These are phyloP conservation scores for Calonectria fujianensis DNA, from an alignment of 2,329 filamentous ascomycete genomes.

Conservation along the genomic window DNA sequence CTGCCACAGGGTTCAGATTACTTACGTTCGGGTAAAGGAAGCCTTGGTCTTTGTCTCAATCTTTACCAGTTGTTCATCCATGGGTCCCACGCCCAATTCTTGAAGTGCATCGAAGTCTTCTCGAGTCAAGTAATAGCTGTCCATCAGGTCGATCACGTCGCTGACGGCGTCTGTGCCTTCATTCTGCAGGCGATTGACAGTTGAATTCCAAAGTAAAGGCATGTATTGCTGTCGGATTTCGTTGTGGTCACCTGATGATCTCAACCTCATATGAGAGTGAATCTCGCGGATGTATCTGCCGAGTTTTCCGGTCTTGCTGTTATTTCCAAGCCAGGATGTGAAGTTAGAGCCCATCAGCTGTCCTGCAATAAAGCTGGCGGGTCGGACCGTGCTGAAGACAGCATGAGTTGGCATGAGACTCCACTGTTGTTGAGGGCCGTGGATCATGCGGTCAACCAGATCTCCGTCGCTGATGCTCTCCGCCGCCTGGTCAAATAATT, in stretches of 20 bases:
- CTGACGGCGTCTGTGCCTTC: conserved; percentile 89
- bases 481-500: conserved; percentile 90
- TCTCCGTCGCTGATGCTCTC: conserved; percentile 98
- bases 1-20: conserved; percentile 51
- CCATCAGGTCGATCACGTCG: conserved; percentile 95
- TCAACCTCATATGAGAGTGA: conserved; percentile 96
- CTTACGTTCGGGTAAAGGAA: conserved; percentile 90
- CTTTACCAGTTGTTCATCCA: conserved; percentile 83
- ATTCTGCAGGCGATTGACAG: conserved; percentile 82
- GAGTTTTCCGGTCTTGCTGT: conserved; percentile 89
- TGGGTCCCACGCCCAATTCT: conserved; percentile 91
- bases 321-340: conserved; percentile 95
- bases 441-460: conserved; percentile 97
- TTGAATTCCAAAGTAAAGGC: conserved; percentile 88
- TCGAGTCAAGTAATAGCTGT: conserved; percentile 94
- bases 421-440: conserved; percentile 98
- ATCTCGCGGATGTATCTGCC: conserved; percentile 92
- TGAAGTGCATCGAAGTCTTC: conserved; percentile 96
- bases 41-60: conserved; percentile 92
- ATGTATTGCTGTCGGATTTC: conserved; percentile 97
- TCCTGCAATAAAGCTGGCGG: conserved; percentile 90
- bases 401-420: conserved; percentile 98
- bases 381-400: conserved; percentile 94
- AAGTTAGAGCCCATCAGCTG: conserved; percentile 85
- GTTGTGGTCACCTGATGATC: conserved; percentile 91